Base-by-base conservation (phyloP, 257 asterid genomes). In the Osmanthus fragrans region DNA sequence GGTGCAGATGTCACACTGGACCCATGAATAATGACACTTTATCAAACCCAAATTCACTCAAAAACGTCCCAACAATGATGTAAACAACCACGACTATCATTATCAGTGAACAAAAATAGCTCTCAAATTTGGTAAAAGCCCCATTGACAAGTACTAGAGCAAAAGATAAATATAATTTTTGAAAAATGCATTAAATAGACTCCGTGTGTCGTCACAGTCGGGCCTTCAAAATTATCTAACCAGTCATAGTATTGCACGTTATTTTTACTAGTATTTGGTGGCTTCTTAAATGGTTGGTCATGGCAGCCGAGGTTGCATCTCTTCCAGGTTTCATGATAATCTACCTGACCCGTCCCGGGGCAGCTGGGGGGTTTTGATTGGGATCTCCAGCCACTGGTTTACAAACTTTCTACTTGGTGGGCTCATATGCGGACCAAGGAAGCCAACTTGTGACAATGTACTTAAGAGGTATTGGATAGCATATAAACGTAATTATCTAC, bases 1-100 rank as follows among this genome's bases (percentile, higher is more conserved):
- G 81, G 84, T 42, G 25, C 30, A 30, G 64, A 63, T 49, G 75
- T 77, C 13, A 36, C 33, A 56, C 49, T 73, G 75, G 84, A 51
- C 64, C 84, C 70, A 58, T 18, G 32, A 19, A 19, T 40, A 25
- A 54, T 65, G 69, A 73, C 25, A 25, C 4, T 10, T 40, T 0
- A 40, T 40, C 49, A 40, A 11, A 40, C 16, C 49, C 16, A 40
- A 40, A 2, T 40, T 40, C 16, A 10, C 18, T 69, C 8, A 40
- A 6, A n/a, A 6, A 40, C 64, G 15, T 77, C 42, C 72, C 25
- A 70, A 70, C 34, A 77, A 70, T n/a, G 49, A 7, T 5, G 29
- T 65, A 21, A 45, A 65, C 11, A 37, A 2, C 42, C 12, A 37
- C 34, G 0, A 39, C n/a, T 42, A 21, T 36, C 18, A 71, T n/a